Evolutionary conservation across 495 filamentous ascomycete species (phyloP), one percentile per base, ranked within the genome.

Genomic region (Neurospora tetrasperma): DNA sequence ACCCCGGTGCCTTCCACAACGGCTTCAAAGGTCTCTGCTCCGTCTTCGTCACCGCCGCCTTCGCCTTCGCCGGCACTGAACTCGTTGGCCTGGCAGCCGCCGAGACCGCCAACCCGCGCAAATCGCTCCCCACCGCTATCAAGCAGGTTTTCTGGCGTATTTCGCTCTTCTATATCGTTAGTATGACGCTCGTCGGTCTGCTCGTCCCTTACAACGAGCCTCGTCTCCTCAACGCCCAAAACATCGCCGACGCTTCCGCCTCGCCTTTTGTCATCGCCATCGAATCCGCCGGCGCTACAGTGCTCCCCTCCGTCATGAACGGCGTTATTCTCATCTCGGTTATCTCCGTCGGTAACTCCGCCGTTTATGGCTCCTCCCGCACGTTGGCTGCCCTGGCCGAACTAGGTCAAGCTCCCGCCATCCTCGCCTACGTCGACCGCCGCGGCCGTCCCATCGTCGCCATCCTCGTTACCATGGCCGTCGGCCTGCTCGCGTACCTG

Each of bases 71-170:
- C 11, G 95, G 95, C 46, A 98, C 95, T 4, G 95, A 98, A 78
- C 84, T 98, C 31, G 94, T 97, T 71, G 95, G 94, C 72, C 87
- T 97, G 39, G 93, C 94, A 40, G 93, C 93, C 39, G 94, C 94
- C 27, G 94, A 97, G 79, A 95, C 93, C 0, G 89, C 89, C 5
- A 97, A 97, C 79, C 94, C 94, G 5, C 89, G 93, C 75, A 96
- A 95, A 76, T 91, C 91, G 4, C 87, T 97, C 8, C 94, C 94
- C 0, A 92, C 90, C 1, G 94, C 94, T 59, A 89, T 95, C 78
- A 97, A 96, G 82, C 94, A 97, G 81, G 94, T 97, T 48, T 97
- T 97, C 81, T 97, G 94, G 94, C 91, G 94, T 77, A 97, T 97
- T 80, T 89, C 89, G 8, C 85, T 97, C 74, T 96, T 96, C 80